Base-by-base conservation (phyloP, 2,329 filamentous ascomycete genomes). In the Daldinia sp. region DNA sequence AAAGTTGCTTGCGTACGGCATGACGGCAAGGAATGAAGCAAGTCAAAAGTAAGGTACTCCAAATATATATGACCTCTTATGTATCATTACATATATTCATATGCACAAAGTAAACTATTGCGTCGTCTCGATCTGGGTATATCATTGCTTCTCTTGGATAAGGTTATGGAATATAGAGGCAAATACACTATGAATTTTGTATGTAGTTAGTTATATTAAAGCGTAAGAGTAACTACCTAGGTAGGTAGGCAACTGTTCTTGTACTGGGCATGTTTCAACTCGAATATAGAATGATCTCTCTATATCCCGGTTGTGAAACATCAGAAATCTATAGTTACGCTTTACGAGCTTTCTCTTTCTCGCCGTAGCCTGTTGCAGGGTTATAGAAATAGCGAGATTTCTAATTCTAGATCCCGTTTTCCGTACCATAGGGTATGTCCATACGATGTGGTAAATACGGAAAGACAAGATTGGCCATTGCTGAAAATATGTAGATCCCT, bases 401-500 rank as follows among this genome's bases (percentile, higher is more conserved):
- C 55, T 45, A 62, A 53, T 43, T 57, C 35, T 62, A 57, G 48
- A 51, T 48, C 59, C 15, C 41, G 50, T 29, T 48, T 27, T 19
- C 32, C 32, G 47, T 57, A 34, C 34, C 60, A n/a, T 21, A 59
- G 47, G 27, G 25, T 49, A 48, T n/a, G 48, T 41, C 52, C 47
- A 34, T 30, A 49, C 54, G 47, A 37, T 47, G 48, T 41, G 35
- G 27, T 59, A 58, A 27, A 30, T 50, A 62, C 34, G 47, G 45
- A 30, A 37, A 50, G 41, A 21, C 29, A 52, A 43, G 32, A 39
- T 43, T 63, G 27, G 41, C 41, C 47, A 45, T 63, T 29, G 21
- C 34, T 37, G 54, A 58, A 47, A 63, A 55, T 32, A 54, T 66
- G 60, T 63, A 61, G 48, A 55, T 58, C 52, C 50, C 45, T 68